Base-by-base conservation (phyloP, 2,329 filamentous ascomycete species). In the Furcasterigmium furcatum region DNA sequence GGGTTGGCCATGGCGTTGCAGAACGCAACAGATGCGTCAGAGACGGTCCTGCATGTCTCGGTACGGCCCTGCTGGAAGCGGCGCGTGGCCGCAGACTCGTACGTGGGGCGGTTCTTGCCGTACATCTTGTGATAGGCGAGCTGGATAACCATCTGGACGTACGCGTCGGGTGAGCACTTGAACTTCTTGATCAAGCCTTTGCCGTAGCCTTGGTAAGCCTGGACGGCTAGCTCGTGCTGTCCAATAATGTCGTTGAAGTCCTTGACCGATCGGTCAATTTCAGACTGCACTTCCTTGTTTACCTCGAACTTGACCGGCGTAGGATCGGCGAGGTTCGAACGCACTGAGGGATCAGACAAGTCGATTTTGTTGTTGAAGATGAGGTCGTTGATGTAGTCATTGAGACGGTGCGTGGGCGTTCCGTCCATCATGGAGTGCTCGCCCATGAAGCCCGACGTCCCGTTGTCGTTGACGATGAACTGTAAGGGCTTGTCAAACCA, bases 351-450 rank as follows among this genome's bases (percentile, higher is more conserved):
- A 63, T 91, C 80, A 49, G 86, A 87, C 62, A 96, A 88, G 68
- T 96, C 91, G 48, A 99, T 83, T 66, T 94, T 95, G 73, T 96
- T 92, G 72, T 86, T 85, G 71, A 96, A 91, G 66, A 97, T 96
- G 60, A 88, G 80, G 63, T 88, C 84, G 73, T 92, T 95, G 63
- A 95, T 80, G 62, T 91, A 94, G 77, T 99, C 94, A 67, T 96
- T 99, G 14, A 99, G 79, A 38, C 95, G 87, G 71, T 97, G 94
- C 3, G 95, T 99, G 1, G 95, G 91, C 7, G 94, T 99, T 53
- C 95, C 94, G 64, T 99, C 94, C 95, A 99, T 99, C 94, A 99
- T 97, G 59, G 88, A 95, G 78, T 99, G 94, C 72, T 99, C 94
- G 61, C 94, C 94, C 79, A 91, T 92, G 78, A 99, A 99, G 50